Evolutionary conservation across 148 eudicot species (phyloP).

Genomic region (Salicornia ramosissima): DNA sequence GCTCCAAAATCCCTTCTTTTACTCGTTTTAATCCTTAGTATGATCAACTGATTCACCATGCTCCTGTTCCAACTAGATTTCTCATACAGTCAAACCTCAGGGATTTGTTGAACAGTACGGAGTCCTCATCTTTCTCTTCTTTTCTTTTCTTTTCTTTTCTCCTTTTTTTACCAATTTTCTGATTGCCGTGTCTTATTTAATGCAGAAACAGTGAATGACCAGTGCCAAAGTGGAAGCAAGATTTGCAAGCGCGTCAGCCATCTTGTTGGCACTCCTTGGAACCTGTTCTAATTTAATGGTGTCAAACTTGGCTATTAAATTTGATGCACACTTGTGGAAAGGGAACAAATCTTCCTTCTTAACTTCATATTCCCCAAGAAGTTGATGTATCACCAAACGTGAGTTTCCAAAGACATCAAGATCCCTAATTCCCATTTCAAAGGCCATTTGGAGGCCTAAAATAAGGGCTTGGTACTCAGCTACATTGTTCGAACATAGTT

Average conservation of each 20-base stretch:
- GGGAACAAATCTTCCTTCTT: background rate
- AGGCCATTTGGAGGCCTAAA: background rate
- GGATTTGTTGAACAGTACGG: too few species aligned
- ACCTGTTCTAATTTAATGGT: background rate
- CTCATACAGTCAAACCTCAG: too few species aligned
- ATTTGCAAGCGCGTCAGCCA: background rate
- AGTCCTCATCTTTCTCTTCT: too few species aligned
- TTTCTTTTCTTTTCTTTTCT: too few species aligned
- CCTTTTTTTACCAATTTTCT: too few species aligned
- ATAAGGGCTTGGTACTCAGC: constrained; percentile 3
- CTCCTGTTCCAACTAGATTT: too few species aligned
- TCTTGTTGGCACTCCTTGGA: background rate
- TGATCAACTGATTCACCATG: too few species aligned
- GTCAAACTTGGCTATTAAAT: background rate
- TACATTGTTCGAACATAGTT: background rate
- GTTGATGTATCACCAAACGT: background rate
- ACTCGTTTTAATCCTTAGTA: too few species aligned
- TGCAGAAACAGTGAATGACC: too few species aligned
- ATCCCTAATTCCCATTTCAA: background rate
- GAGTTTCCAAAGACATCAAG: background rate
- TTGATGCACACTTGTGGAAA: background rate
- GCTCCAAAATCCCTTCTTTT: too few species aligned
- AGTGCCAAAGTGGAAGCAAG: background rate
- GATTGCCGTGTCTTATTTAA: too few species aligned
- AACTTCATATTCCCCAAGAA: background rate